Conservation (phyloP, 1,139 yeast genomes). For the Geotrichum restrictum region DNA sequence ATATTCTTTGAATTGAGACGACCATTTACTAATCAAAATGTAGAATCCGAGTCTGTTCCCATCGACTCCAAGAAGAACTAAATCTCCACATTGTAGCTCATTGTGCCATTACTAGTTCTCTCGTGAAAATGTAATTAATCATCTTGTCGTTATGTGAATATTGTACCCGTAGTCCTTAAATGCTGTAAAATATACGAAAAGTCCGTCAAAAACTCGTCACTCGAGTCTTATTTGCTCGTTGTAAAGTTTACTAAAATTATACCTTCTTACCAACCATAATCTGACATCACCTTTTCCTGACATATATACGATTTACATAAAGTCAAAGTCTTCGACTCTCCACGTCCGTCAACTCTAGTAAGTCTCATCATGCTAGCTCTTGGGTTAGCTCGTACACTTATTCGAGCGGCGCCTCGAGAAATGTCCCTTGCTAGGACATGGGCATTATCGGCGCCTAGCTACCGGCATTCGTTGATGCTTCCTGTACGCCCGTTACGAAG, state of each 20-base stretch:
- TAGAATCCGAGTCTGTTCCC: constrained; percentile 28
- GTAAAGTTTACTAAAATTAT: neutral
- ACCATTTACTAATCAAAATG: constrained; percentile 19
- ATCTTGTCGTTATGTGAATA: neutral
- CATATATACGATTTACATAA: neutral
- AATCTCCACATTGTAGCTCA: neutral
- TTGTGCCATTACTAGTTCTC: constrained; percentile 1
- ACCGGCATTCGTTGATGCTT: neutral
- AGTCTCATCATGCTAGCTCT: neutral
- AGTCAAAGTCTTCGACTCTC: neutral
- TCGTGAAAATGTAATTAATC: constrained; percentile 2
- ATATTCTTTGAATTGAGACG: neutral
- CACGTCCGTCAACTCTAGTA: no score
- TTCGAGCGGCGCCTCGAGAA: constrained; percentile 8
- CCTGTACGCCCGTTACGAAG: no score
- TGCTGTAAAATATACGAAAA: neutral
- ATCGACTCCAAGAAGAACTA: constrained; percentile 25
- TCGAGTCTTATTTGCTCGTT: neutral
- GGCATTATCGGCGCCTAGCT: neutral
- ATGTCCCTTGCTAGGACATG: neutral
- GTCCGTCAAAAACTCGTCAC: no score
- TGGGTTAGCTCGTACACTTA: constrained; percentile 4
- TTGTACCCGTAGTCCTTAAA: neutral
- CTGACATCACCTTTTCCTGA: neutral
- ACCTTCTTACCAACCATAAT: constrained; percentile 1